Evolutionary conservation across 768 basidiomycete genomes (phyloP), one percentile per base, ranked within the genome.

Genomic region (Leucocoprinus leucothites): DNA sequence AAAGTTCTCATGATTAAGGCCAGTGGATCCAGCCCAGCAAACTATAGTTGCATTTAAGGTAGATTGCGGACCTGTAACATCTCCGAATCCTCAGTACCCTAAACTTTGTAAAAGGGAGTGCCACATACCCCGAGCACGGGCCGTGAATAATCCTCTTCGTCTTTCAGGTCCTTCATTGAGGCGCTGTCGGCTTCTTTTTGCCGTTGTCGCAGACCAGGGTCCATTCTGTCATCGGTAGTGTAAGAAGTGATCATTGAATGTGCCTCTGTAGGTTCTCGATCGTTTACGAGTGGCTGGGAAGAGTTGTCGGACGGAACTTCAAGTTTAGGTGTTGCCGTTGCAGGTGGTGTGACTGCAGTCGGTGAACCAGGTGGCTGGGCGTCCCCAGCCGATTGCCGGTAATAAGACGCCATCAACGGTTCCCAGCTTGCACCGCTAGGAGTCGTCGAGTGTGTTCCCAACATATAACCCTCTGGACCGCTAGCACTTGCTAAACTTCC

Each of bases 81-180:
- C 18, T 38, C 43, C n/a, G 22, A 43, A 34, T 24, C 38, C 34
- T 53, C 16, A 51, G 11, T 34, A 43, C 5, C 26, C 9, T 34
- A 47, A 3, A n/a, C 38, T 48, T 45, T 19, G 9, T 54, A n/a
- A 40, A 45, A 57, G 43, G 11, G 18, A 13, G 41, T 24, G 53
- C 26, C 14, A 69, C 78, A 61, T 66, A 78, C 84, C 58, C 72
- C 81, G 57, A 86, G 74, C 22, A 85, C 81, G 48, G 74, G 76
- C 45, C 78, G 71, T 19, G 77, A 78, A 68, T 82, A 82, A 57
- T 82, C 84, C 57, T 82, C 78, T 25, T 81, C 76, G 60, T 85
- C 82, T 58, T 67, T 70, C 43, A 75, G 63, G 43, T 67, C 74
- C 57, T 61, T 60, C 26, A 64, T 62, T 16, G 67, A 67, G 28